Evolutionary conservation across 1,139 yeast species (phyloP).

Genomic region (Ashbya aceris): DNA sequence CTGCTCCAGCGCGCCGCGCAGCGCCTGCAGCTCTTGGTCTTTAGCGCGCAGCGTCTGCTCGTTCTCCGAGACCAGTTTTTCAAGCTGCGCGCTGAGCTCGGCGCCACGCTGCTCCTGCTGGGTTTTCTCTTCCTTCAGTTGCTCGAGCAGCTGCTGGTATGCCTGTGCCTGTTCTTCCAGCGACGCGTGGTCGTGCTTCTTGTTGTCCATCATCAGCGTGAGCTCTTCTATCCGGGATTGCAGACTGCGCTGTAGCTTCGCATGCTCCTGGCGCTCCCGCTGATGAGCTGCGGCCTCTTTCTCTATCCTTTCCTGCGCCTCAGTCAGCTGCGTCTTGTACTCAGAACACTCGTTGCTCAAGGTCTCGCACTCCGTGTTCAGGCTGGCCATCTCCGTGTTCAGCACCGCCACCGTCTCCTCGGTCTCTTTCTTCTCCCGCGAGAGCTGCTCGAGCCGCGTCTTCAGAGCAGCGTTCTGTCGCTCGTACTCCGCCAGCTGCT

Average conservation of each 20-base stretch:
- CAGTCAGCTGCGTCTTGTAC: constrained; percentile 16
- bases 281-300: constrained; percentile 14
- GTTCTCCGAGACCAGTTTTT: constrained; percentile 9
- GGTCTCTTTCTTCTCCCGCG: constrained; percentile 28
- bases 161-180: constrained; percentile 25
- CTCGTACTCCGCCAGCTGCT: constrained; percentile 32
- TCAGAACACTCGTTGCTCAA: constrained; percentile 37
- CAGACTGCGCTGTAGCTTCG: constrained; percentile 9
- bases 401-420: constrained; percentile 33
- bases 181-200: constrained; percentile 20
- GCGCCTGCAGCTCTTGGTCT: constrained; percentile 15
- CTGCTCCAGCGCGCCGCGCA: constrained; percentile 19
- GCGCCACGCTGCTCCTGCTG: constrained; percentile 20
- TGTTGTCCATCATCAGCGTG: constrained; percentile 19
- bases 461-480: constrained; percentile 30
- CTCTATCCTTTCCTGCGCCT: constrained; percentile 20
- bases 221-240: constrained; percentile 24
- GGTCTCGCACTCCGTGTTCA: constrained; percentile 61
- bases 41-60: constrained; percentile 13
- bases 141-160: constrained; percentile 12
- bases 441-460: constrained; percentile 23
- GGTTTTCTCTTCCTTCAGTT: constrained; percentile 16
- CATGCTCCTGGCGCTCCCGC: constrained; percentile 15
- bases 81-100: constrained; percentile 18
- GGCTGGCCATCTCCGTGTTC: constrained; percentile 43